Base-by-base conservation (phyloP, 176 grass and related monocot species). In the Carex scoparia region DNA sequence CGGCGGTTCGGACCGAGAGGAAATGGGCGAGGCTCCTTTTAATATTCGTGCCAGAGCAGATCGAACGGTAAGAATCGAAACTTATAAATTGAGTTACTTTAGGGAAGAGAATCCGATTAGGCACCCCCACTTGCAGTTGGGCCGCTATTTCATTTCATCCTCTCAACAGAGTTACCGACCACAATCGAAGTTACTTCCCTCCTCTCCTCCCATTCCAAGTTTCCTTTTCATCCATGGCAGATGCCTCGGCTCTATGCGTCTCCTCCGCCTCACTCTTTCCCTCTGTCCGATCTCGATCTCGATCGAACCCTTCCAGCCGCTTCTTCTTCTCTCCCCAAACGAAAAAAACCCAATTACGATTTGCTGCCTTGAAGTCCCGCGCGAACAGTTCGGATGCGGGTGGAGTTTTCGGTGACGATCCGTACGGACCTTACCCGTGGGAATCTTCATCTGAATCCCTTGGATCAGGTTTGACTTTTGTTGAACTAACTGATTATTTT, bases 341-440 rank as follows among this genome's bases (percentile, higher is more conserved):
- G 5, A 54, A 9, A 44, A 53, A 12, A 10, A 44, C 82, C 33
- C 65, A 63, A 28, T 67, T 75, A 63, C 46, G 86, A 31, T 83
- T 79, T 33, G 31, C 79, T 79, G 69, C 19, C 77, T 59, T 92
- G 86, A 90, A 84, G 11, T 88, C 90, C 28, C 90, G 85, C n/a
- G 79, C 83, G 9, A 85, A 63, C 79, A 81, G 87, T 88, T 90
- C 65, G 42, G 86, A 98, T 11, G 80, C 76, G 2, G 91, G 31
- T 57, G 89, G 89, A 10, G n/a, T 70, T 70, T 87, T 90, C 81
- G 42, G 81, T 49, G 89, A 92, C 69, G 96, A 95, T 84, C 70
- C 90, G 42, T 95, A 94, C 84, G 96, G 93, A 9, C 96, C 96
- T 0, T 98, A 95, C 81, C 96, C 96, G 0, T 98, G 96, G 96